Evolutionary conservation across 1,284 basidiomycete species (phyloP).

Genomic region (Golubevia sp.): DNA sequence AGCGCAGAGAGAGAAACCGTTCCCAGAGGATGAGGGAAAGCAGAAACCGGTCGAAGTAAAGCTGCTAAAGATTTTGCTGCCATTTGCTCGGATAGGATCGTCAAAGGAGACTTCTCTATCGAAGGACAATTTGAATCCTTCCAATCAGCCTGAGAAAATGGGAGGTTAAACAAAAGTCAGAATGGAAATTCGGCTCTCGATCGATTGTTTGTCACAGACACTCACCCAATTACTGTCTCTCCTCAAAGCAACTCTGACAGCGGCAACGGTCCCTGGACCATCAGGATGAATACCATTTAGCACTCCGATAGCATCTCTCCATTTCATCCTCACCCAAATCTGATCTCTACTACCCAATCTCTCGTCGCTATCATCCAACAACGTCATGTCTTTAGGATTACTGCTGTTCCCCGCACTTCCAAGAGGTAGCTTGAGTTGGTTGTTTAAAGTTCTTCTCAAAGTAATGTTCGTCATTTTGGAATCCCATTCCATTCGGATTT

Average conservation of each 20-base stretch:
- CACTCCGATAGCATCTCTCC: too few relatives aligned
- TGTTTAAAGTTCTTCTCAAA: conserved; percentile 5
- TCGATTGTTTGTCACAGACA: conserved; percentile 20
- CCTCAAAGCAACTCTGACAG: background rate
- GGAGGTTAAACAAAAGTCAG: conserved; percentile 37
- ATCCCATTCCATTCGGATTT: conserved; percentile 30
- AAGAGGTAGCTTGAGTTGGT: conserved; percentile 26
- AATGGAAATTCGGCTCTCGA: conserved; percentile 34
- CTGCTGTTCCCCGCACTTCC: conserved; percentile 24
- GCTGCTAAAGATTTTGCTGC: conserved; percentile 17
- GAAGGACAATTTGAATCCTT: conserved; percentile 49
- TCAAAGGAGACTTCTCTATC: conserved; percentile 37
- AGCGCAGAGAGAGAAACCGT: conserved; percentile 49
- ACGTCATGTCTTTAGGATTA: background rate
- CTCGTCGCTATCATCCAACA: background rate
- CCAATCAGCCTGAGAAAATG: conserved; percentile 45
- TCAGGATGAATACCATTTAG: too few relatives aligned
- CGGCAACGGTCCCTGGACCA: background rate
- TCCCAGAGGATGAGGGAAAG: conserved; percentile 23
- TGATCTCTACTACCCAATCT: background rate
- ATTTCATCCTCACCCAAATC: too few relatives aligned
- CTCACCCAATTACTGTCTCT: background rate
- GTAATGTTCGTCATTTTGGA: conserved; percentile 50
- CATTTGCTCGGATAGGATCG: conserved; percentile 17
- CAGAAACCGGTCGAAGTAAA: background rate